Conservation (phyloP, 2,329 filamentous ascomycete genomes). For the Aspergillus neoniger region DNA sequence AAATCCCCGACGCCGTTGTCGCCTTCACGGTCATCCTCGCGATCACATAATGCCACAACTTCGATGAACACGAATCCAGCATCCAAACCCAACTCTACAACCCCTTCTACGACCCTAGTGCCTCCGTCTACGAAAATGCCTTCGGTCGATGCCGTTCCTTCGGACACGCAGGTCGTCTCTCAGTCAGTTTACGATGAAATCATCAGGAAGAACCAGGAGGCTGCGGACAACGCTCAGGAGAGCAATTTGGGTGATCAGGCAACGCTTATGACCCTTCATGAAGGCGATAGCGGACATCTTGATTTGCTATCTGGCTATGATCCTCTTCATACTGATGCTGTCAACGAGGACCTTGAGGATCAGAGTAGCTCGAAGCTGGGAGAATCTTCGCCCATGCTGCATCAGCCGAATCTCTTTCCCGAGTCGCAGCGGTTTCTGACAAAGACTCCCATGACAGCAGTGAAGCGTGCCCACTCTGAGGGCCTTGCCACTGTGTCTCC, state of each 20-base stretch:
- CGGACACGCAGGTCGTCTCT: constrained; percentile 49
- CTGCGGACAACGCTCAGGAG: constrained; percentile 25
- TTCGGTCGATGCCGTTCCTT: constrained; percentile 35
- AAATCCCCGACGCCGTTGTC: constrained; percentile 16
- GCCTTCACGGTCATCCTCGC: background rate
- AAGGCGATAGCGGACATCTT: constrained; percentile 48
- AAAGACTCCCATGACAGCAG: constrained; percentile 43
- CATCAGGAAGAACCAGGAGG: constrained; percentile 39
- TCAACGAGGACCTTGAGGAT: constrained; percentile 53
- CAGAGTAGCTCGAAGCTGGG: constrained; percentile 34
- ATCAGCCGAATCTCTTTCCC: constrained; percentile 45
- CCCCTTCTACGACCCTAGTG: constrained; percentile 18
- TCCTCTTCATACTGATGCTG: constrained; percentile 23
- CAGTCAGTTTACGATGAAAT: constrained; percentile 47
- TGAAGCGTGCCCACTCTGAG: constrained; percentile 36
- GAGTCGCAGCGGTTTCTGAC: constrained; percentile 50
- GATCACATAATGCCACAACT: constrained; percentile 24
- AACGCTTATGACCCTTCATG: constrained; percentile 41
- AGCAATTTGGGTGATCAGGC: constrained; percentile 31
- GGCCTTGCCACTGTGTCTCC: constrained; percentile 39
- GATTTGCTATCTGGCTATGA: constrained; percentile 45
- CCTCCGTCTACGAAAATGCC: constrained; percentile 35
- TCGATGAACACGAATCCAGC: constrained; percentile 16
- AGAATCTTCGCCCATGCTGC: constrained; percentile 41
- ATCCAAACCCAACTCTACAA: constrained; percentile 17